These are phyloP conservation scores for Tetrapyrgos nigripes DNA, from an alignment of 1,284 basidiomycete species.

Conservation along the genomic window DNA sequence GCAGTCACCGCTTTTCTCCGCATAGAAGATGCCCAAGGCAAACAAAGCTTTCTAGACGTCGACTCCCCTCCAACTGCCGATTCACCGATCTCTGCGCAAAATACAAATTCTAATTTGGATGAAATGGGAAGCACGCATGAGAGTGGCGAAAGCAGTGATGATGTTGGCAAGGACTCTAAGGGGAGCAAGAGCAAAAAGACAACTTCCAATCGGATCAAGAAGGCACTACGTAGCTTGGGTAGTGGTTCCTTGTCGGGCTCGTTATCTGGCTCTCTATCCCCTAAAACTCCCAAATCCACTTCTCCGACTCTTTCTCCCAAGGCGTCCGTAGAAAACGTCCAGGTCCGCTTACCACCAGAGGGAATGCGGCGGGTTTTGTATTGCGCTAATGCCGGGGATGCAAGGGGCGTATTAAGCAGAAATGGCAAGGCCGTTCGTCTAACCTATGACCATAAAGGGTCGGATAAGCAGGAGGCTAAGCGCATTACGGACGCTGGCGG, in stretches of 20 bases:
- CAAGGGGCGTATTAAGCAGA: slow-evolving; percentile 88
- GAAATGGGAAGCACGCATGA: slow-evolving; percentile 39
- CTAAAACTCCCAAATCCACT: slow-evolving; percentile 42
- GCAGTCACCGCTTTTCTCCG: slow-evolving; percentile 97
- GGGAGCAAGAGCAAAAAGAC: slow-evolving; percentile 46
- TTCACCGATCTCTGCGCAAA: slow-evolving; percentile 40
- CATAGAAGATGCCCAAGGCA: slow-evolving; percentile 82
- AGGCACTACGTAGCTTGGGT: slow-evolving; percentile 62
- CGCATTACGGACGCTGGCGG: slow-evolving; percentile 98
- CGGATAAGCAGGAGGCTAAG: slow-evolving; percentile 96
- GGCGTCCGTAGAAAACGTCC: slow-evolving; percentile 30
- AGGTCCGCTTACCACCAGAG: slow-evolving; percentile 53
- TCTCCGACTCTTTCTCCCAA: slow-evolving; percentile 44
- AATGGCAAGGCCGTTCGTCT: slow-evolving; percentile 90
- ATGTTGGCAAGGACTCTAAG: slow-evolving; percentile 24
- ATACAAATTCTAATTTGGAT: slow-evolving; percentile 26
- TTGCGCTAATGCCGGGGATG: slow-evolving; percentile 96
- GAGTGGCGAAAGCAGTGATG: slow-evolving; percentile 34
- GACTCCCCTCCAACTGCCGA: slow-evolving; percentile 35
- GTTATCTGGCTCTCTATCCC: too few relatives aligned
- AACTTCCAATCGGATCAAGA: slow-evolving; percentile 57
- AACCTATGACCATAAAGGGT: slow-evolving; percentile 99
- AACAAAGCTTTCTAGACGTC: slow-evolving; percentile 63
- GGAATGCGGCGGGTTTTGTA: slow-evolving; percentile 82
- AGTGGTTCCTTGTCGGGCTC: slow-evolving; percentile 40